A percentile compares a stretch with the other conserved stretches of the same genome.
phyloP scores from a whole-genome alignment of 1,284 basidiomycete genomes.

The Moesziomyces aphidis region DNA sequence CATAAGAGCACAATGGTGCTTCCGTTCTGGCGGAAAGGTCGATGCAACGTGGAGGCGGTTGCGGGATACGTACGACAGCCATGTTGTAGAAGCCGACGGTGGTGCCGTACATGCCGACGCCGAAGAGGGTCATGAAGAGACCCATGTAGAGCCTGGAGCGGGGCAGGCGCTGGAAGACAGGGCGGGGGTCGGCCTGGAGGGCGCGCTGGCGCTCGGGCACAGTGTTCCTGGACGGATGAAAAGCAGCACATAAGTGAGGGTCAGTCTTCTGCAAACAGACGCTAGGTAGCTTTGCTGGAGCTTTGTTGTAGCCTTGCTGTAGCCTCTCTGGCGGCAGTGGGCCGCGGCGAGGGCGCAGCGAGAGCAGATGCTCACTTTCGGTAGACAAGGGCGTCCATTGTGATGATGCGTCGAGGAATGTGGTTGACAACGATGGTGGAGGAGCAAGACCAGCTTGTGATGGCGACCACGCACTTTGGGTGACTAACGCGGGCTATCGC shows the following conservation, averaged over 20 bases:
- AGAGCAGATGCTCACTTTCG: slow-evolving; percentile 42
- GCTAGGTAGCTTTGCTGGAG: background rate
- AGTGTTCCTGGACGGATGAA: slow-evolving; percentile 47
- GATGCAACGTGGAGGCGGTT: background rate
- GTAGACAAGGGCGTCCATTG: slow-evolving; percentile 60
- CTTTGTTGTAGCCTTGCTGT: no score
- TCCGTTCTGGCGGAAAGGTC: background rate
- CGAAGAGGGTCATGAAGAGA: slow-evolving; percentile 62
- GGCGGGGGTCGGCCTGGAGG: slow-evolving; percentile 60
- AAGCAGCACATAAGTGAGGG: background rate
- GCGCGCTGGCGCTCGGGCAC: slow-evolving; percentile 60
- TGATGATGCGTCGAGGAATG: slow-evolving; percentile 15
- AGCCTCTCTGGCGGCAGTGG: background rate
- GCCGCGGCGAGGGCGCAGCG: background rate
- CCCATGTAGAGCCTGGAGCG: slow-evolving; percentile 61
- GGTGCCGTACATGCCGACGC: slow-evolving; percentile 61
- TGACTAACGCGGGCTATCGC: background rate
- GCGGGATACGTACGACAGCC: slow-evolving; percentile 52
- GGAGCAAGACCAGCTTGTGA: background rate
- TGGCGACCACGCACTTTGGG: slow-evolving; percentile 15
- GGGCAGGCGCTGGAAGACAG: slow-evolving; percentile 62
- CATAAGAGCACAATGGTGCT: no score
- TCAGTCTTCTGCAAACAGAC: slow-evolving; percentile 1
- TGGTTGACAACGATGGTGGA: slow-evolving; percentile 28
- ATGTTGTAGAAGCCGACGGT: slow-evolving; percentile 61